Evolutionary conservation across 2,329 filamentous ascomycete species (phyloP), one percentile per base, ranked within the genome.

Genomic region (Xylariaceae sp.): DNA sequence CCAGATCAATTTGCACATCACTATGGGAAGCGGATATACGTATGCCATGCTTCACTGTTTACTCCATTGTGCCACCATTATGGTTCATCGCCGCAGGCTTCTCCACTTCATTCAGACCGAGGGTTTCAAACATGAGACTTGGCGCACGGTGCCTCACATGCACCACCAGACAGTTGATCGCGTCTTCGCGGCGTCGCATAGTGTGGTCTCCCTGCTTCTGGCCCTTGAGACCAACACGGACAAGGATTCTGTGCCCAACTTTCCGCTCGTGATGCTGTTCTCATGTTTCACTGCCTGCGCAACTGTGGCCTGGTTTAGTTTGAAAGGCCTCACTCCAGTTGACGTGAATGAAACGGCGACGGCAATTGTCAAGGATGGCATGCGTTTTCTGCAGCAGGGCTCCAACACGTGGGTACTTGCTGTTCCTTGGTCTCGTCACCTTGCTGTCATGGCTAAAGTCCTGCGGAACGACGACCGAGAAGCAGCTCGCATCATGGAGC

Each of bases 221-320:
- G 79, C 82, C 1, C 78, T 86, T 2, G 82, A 85, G 70, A 71
- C 76, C 9, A 81, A 82, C 8, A 75, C 78, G 1, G 82, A 85
- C 55, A 85, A 85, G 73, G 81, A 85, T 56, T 75, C 77, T 23
- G 76, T 80, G n/a, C 74, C 81, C n/a, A 84, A 80, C 71, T 83
- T 85, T 72, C 83, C 83, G 44, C 82, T 86, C 57, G 83, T 84
- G 62, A 85, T 86, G 83, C 75, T 85, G 10, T 86, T 86, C 69
- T 82, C 82, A 0, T 80, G 82, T 54, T 86, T 86, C 62, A 85
- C 82, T 0, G 81, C 82, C 1, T 82, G 82, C 62, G 82, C 82
- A 1, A 85, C 83, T 0, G 80, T 85, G 1, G 83, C 83, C 10
- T 86, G 84, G 71, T 76, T 86, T 35, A 83, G 82, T n/a, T 77